Conservation (phyloP, 768 basidiomycete genomes). For the Pleurotus pulmonarius region DNA sequence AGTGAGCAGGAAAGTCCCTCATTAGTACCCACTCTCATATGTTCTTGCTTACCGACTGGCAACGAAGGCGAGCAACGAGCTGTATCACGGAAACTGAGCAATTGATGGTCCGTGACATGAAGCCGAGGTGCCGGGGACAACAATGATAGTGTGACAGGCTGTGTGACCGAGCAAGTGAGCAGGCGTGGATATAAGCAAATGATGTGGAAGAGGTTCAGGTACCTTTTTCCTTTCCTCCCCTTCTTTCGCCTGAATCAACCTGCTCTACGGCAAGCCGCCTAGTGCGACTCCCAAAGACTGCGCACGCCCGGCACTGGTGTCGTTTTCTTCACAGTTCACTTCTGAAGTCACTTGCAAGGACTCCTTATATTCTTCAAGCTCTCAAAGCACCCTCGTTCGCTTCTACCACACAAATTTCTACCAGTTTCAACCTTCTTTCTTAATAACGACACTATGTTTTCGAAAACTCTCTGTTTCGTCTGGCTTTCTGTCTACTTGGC, state of each 20-base stretch:
- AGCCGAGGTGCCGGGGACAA: slow-evolving; percentile 3
- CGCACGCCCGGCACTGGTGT: slow-evolving; percentile 54
- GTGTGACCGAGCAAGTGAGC: slow-evolving; percentile 5
- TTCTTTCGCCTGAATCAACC: slow-evolving; percentile 5
- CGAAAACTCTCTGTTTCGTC: slow-evolving; percentile 34
- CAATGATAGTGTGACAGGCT: slow-evolving; percentile 4
- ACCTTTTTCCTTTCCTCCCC: slow-evolving; percentile 6
- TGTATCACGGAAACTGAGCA: neutral
- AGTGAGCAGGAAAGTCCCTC: neutral
- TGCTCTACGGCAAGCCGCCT: slow-evolving; percentile 26
- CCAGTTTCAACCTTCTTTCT: slow-evolving; percentile 13
- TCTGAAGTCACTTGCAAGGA: slow-evolving; percentile 19
- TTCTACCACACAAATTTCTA: slow-evolving; percentile 17
- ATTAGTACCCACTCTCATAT: neutral
- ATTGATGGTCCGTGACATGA: neutral
- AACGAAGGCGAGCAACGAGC: neutral
- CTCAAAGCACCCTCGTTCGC: slow-evolving; percentile 25
- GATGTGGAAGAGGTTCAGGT: neutral
- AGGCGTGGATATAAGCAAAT: neutral
- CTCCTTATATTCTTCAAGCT: slow-evolving; percentile 17
- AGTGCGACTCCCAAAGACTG: slow-evolving; percentile 37
- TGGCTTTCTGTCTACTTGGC: slow-evolving; percentile 36
- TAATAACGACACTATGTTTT: slow-evolving; percentile 33
- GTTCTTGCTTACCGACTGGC: neutral
- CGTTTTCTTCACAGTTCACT: slow-evolving; percentile 36